Percentiles rank a stretch among this genome's conserved stretches.
Conservation (phyloP, 495 filamentous ascomycete species). For the Thermothielavioides terrestris region DNA sequence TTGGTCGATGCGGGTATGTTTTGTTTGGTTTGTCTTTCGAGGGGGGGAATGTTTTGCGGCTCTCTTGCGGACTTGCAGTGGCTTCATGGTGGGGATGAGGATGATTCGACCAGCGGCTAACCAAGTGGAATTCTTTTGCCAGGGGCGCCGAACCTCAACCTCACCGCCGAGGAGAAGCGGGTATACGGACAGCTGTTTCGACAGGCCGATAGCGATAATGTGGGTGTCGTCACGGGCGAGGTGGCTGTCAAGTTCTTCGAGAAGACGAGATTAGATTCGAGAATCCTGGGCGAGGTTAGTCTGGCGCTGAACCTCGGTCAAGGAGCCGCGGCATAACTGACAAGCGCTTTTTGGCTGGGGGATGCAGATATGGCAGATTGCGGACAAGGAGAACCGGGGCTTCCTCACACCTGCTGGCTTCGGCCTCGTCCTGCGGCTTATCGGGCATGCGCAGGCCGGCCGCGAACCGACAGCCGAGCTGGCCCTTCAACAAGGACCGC, state of each 20-base stretch:
- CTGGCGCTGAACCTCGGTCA: neutral
- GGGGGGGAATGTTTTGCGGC: no score
- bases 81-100: no score
- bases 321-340: constrained; percentile 2
- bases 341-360: neutral
- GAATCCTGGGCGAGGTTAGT: constrained; percentile 78
- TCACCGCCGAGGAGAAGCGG: constrained; percentile 86
- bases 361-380: constrained; percentile 93
- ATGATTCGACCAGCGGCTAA: constrained; percentile 2
- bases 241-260: constrained; percentile 97
- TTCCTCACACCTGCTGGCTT: constrained; percentile 88
- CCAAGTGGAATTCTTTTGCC: neutral
- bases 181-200: constrained; percentile 86
- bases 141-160: constrained; percentile 68
- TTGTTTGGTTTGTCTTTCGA: no score
- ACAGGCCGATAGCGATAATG: constrained; percentile 76
- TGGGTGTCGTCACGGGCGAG: constrained; percentile 94
- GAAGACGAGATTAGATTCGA: constrained; percentile 78
- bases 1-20: constrained; percentile 23
- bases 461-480: constrained; percentile 72
- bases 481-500: constrained; percentile 61
- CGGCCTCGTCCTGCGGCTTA: constrained; percentile 81
- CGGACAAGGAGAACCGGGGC: constrained; percentile 91
- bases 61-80: no score
- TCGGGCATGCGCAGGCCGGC: constrained; percentile 88